phyloP scores from a whole-genome alignment of 129 eudicot genomes.

The Escallonia rubra region DNA sequence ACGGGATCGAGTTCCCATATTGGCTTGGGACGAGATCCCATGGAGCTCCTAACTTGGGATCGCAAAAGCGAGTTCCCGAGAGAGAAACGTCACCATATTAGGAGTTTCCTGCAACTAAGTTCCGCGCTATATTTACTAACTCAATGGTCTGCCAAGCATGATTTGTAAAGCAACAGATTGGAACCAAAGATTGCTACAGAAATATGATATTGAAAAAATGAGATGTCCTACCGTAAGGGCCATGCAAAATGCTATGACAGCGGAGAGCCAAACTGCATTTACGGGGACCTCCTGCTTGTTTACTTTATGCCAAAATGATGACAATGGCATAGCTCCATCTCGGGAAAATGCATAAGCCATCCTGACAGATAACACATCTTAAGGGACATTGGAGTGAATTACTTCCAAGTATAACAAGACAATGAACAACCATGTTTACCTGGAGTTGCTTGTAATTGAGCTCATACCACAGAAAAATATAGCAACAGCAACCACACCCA shows the following conservation, averaged over 20 bases:
- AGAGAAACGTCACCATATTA: too few relatives aligned
- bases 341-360: constrained; percentile 98
- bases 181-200: too few relatives aligned
- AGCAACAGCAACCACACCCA: constrained; percentile 86
- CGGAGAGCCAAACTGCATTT: constrained; percentile 92
- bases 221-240: constrained; percentile 71
- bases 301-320: constrained; percentile 85
- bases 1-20: too few relatives aligned
- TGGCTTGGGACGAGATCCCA: too few relatives aligned
- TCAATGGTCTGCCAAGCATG: too few relatives aligned
- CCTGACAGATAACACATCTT: constrained; percentile 31
- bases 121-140: too few relatives aligned
- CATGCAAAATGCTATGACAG: constrained; percentile 89
- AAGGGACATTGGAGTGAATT: not conserved
- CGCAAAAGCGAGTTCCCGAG: too few relatives aligned
- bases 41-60: too few relatives aligned
- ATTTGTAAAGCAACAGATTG: too few relatives aligned
- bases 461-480: constrained; percentile 98
- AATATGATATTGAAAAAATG: not conserved
- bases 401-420: not conserved
- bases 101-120: too few relatives aligned
- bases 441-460: constrained; percentile 94
- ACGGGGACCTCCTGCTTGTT: constrained; percentile 86
- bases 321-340: constrained; percentile 98
- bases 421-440: constrained; percentile 34